Conservation (phyloP, 805 yeast genomes). For the Starmerella cellae region DNA sequence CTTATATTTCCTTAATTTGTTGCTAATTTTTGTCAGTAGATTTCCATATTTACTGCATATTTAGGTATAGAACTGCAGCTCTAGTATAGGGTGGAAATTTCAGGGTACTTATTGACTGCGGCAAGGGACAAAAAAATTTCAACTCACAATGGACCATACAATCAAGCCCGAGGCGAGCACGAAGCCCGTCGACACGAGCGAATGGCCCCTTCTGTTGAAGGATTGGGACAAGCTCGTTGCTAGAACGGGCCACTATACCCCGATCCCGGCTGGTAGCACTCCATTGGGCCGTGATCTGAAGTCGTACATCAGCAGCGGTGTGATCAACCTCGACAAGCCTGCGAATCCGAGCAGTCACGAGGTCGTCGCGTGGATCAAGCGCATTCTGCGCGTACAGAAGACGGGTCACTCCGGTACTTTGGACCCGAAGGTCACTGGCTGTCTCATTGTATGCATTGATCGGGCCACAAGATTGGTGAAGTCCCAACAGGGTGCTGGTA, state of each 20-base stretch:
- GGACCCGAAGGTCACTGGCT: constrained; percentile 98
- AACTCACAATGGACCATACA: constrained; percentile 28
- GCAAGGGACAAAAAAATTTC: constrained; percentile 1
- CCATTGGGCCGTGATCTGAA: constrained; percentile 90
- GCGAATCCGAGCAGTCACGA: constrained; percentile 97
- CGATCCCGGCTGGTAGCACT: constrained; percentile 89
- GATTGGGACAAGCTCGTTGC: constrained; percentile 88
- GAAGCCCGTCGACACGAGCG: constrained; percentile 73
- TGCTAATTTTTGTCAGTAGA: too few species aligned
- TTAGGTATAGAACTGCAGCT: too few species aligned
- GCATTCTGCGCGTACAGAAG: constrained; percentile 88
- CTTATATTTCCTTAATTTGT: too few species aligned
- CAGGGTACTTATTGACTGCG: too few species aligned
- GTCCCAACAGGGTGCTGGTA: constrained; percentile 99
- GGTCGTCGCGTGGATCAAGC: constrained; percentile 98
- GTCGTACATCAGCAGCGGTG: constrained; percentile 84
- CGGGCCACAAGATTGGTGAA: constrained; percentile 96
- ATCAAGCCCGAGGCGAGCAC: constrained; percentile 76
- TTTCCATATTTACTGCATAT: too few species aligned
- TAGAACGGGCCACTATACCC: constrained; percentile 94
- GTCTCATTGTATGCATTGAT: constrained; percentile 95
- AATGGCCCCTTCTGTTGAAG: constrained; percentile 90
- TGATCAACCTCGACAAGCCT: constrained; percentile 93
- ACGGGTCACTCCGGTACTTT: constrained; percentile 99
- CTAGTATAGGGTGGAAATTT: too few species aligned